Base-by-base conservation (phyloP, 1,284 basidiomycete species). In the Chondrostereum purpureum region DNA sequence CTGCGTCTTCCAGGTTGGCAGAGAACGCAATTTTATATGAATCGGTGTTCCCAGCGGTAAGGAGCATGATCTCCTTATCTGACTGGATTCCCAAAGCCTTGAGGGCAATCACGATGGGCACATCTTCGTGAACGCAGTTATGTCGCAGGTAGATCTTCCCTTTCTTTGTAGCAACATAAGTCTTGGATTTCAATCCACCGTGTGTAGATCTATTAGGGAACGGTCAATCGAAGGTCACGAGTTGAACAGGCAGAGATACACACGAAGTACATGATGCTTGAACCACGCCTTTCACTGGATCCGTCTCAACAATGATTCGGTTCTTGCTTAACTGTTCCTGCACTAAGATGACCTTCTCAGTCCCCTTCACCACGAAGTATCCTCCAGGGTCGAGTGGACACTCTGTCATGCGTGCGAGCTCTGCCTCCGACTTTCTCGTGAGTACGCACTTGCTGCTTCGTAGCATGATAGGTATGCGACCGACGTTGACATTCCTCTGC, bases 271-370 rank as follows among this genome's bases (percentile, higher is more conserved):
- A 98, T 14, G 92, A 95, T 6, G 96, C 94, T 59, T 92, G 92
- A 0, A 98, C 94, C 38, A 90, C 72, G 12, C 91, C 91, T 67
- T 99, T 99, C 39, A 86, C 85, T 5, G 78, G 69, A 66, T 98
- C 90, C 31, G 87, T 88, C 70, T 99, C 97, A 53, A 99, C 95
- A 52, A 99, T 96, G 61, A 99, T 99, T 48, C 96, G 82, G 67
- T 99, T 99, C 73, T 99, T 99, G 74, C 91, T 94, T 58, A 99
- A 70, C 68, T 99, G 96, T 64, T 99, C 97, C 65, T 99, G 96
- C 1, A 99, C 95, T 48, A 99, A 75, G 54, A 99, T 99, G 58
- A 99, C 96, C 71, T 99, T 99, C 67, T 99, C 96, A 14, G 97
- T 99, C 11, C 96, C 96, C 65, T 96, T 98, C 43, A 99, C 95